Base-by-base conservation (phyloP, 1,139 yeast genomes). In the Suhomyces ambrosiae region DNA sequence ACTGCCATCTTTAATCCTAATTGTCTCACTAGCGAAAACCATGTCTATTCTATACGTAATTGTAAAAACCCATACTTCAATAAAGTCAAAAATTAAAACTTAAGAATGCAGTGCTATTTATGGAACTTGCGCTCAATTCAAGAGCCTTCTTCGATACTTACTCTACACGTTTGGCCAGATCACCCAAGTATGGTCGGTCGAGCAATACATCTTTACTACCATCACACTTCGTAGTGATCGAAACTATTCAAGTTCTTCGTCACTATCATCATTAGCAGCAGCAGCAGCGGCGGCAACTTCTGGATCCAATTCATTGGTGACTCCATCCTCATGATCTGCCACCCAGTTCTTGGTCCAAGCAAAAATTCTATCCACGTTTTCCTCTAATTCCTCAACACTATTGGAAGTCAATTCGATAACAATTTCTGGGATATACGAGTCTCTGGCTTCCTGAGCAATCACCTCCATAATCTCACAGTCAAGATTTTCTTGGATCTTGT, bases 391-490 rank as follows among this genome's bases (percentile, higher is more conserved):
- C 34, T 86, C 94, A 5, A 79, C 80, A 16, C 71, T 61, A 55
- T 90, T 81, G 40, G 95, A 85, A 27, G 63, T 67, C 48, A 92
- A 71, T 52, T 85, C 95, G 36, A 92, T 86, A 26, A 94, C 94
- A 17, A 89, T 80, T 44, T 85, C 87, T 19, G 81, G 81, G 25
- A 74, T 86, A 55, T 88, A 92, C 25, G 83, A 74, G 24, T 88
- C 96, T 40, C 76, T 68, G 0, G 98, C 98, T 50, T 94, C 98
- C 49, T 83, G 86, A 33, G 83, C 64, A 16, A 94, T 77, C 16
- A 92, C 88, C 51, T 90, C 92, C 98, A 92, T 94, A 47, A 94
- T 92, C 61, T 92, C 99, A 45, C 96, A 95, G 58, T 92, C 97
- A 38, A 94, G 68, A 58, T 92, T 92, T 57, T 94, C 99, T 42